A percentile compares a stretch with the other conserved stretches of the same genome.
These are phyloP conservation scores for Ascochyta rabiei DNA, from an alignment of 2,329 filamentous ascomycete species.

Conservation along the genomic window DNA sequence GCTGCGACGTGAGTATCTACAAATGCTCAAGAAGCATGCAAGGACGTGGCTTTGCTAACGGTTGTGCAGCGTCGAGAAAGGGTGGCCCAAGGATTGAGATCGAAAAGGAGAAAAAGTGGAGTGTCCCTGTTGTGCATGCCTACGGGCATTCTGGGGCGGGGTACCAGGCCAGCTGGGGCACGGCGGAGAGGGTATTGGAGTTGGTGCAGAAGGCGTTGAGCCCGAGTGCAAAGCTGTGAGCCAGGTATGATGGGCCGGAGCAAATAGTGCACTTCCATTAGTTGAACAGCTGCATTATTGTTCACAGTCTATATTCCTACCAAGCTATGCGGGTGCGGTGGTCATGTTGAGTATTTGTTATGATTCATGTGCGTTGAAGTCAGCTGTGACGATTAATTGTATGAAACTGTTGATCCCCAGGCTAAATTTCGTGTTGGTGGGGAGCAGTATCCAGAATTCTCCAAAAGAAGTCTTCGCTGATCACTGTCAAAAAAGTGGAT, in stretches of 20 bases:
- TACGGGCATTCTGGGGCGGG: slow-evolving; percentile 83
- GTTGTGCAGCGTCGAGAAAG: slow-evolving; percentile 61
- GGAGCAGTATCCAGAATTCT: not conserved
- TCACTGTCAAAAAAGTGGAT: not conserved
- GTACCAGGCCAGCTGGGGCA: slow-evolving; percentile 60
- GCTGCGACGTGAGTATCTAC: slow-evolving; percentile 61
- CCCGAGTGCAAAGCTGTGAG: slow-evolving; percentile 34
- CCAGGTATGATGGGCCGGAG: too few species aligned
- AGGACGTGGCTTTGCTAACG: not conserved
- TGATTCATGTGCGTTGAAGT: too few species aligned
- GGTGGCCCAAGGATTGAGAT: slow-evolving; percentile 77
- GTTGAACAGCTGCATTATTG: not conserved
- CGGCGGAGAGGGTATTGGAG: slow-evolving; percentile 49
- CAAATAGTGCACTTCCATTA: not conserved
- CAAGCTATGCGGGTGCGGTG: too few species aligned
- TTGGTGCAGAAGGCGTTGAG: slow-evolving; percentile 45
- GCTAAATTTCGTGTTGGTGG: not conserved
- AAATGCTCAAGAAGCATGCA: not conserved
- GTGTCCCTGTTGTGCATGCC: slow-evolving; percentile 69
- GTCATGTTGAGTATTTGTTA: too few species aligned
- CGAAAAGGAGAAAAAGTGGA: slow-evolving; percentile 65
- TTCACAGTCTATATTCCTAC: too few species aligned
- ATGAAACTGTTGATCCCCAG: not conserved
- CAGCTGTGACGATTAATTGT: not conserved
- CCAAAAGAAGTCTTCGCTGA: not conserved